These are phyloP conservation scores for Mallotus repandus DNA, from an alignment of 441 rosid genomes.

Conservation along the genomic window DNA sequence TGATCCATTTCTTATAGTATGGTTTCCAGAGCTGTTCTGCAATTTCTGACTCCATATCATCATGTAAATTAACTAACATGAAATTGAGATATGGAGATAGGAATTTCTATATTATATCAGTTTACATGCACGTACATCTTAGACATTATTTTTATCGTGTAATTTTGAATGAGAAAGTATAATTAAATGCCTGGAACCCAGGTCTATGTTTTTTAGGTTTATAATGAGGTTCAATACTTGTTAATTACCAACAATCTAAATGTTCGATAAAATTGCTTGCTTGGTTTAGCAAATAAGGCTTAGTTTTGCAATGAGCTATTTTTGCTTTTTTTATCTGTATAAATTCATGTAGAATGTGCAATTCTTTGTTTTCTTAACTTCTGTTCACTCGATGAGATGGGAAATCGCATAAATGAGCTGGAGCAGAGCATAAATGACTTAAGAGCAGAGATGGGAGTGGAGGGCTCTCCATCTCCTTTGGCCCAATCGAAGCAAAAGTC, in stretches of 20 bases:
- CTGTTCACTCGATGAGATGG: slow-evolving; percentile 70
- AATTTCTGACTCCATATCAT: no score
- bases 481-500: slow-evolving; percentile 43
- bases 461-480: slow-evolving; percentile 59
- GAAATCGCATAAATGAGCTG: slow-evolving; percentile 61
- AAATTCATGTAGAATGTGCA: neutral
- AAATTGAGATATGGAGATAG: no score
- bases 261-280: neutral
- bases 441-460: slow-evolving; percentile 68
- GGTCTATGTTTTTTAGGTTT: neutral
- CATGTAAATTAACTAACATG: no score
- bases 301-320: neutral
- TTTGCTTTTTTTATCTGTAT: slow-evolving; percentile 3
- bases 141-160: neutral
- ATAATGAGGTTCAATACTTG: neutral
- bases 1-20: neutral
- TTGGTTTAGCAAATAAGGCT: neutral
- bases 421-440: slow-evolving; percentile 63
- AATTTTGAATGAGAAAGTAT: neutral
- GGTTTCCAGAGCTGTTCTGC: no score
- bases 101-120: no score
- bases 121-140: neutral
- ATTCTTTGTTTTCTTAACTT: slow-evolving; percentile 44
- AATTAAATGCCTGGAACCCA: neutral
- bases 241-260: neutral